These are phyloP conservation scores for Candida sp. DNA, from an alignment of 1,139 yeast species.

Conservation along the genomic window DNA sequence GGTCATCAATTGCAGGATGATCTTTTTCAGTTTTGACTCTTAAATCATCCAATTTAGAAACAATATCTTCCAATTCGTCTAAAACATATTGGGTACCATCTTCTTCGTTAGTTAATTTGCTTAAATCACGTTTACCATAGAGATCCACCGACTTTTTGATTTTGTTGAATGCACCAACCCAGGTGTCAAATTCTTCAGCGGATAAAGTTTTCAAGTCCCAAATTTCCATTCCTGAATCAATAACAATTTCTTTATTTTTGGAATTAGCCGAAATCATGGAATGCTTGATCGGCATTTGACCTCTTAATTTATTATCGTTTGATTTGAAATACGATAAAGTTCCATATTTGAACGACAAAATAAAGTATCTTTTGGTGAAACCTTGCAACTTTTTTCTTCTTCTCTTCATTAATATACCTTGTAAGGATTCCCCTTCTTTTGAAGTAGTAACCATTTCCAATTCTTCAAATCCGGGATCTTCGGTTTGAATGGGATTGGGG, in stretches of 20 bases:
- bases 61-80: conserved; percentile 14
- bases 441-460: conserved; percentile 22
- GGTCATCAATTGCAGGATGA: conserved; percentile 10
- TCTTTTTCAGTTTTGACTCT: conserved; percentile 11
- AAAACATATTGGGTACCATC: conserved; percentile 5
- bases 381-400: conserved; percentile 82
- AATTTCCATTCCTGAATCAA: conserved; percentile 95
- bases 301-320: conserved; percentile 74
- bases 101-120: conserved; percentile 9
- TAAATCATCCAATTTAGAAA: conserved; percentile 21
- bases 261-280: conserved; percentile 81
- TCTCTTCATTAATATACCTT: conserved; percentile 71
- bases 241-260: conserved; percentile 63
- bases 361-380: conserved; percentile 79
- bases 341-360: conserved; percentile 78
- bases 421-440: conserved; percentile 61
- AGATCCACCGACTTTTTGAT: conserved; percentile 24
- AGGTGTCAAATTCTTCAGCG: conserved; percentile 63
- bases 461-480: conserved; percentile 6
- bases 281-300: conserved; percentile 85
- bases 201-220: conserved; percentile 82
- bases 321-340: conserved; percentile 74
- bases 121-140: conserved; percentile 3
- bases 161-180: conserved; percentile 77
- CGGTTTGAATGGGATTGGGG: conserved; percentile 1